Percentiles rank a stretch among this genome's conserved stretches.
Conservation (phyloP, 2,329 filamentous ascomycete species). For the Bipolaris victoriae region DNA sequence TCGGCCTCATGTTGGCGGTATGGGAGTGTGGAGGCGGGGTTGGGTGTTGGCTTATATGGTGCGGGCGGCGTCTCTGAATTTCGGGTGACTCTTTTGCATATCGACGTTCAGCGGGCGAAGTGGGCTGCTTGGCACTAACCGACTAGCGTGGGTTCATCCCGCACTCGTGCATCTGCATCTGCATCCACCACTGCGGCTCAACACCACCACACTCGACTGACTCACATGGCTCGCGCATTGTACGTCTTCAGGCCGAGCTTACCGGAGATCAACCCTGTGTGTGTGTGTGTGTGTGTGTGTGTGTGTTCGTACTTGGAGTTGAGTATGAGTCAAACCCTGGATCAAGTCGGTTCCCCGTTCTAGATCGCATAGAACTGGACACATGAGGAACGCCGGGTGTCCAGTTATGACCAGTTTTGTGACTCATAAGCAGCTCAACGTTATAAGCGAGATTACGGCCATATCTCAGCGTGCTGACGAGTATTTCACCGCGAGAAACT, state of each 20-base stretch:
- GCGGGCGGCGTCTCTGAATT: constrained; percentile 34
- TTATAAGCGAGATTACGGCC: neutral
- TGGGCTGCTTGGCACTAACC: constrained; percentile 36
- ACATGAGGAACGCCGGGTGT: neutral
- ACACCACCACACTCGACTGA: constrained; percentile 1
- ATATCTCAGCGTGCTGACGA: neutral
- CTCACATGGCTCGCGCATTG: neutral
- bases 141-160: constrained; percentile 22
- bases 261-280: neutral
- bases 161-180: constrained; percentile 22
- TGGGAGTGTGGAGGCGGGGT: constrained; percentile 26
- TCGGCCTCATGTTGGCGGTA: constrained; percentile 78
- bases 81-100: constrained; percentile 39
- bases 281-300: neutral
- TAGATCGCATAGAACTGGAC: neutral
- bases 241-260: neutral
- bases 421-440: neutral
- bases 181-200: constrained; percentile 2
- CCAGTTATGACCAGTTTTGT: neutral
- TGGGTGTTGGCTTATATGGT: constrained; percentile 27
- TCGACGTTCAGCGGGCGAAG: constrained; percentile 36
- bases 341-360: neutral
- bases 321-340: neutral
- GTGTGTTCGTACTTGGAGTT: neutral
- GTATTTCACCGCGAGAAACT: neutral